A percentile compares a stretch with the other conserved stretches of the same genome.
phyloP scores from a whole-genome alignment of 2,329 filamentous ascomycete genomes.

The Dactylellina cionopaga region DNA sequence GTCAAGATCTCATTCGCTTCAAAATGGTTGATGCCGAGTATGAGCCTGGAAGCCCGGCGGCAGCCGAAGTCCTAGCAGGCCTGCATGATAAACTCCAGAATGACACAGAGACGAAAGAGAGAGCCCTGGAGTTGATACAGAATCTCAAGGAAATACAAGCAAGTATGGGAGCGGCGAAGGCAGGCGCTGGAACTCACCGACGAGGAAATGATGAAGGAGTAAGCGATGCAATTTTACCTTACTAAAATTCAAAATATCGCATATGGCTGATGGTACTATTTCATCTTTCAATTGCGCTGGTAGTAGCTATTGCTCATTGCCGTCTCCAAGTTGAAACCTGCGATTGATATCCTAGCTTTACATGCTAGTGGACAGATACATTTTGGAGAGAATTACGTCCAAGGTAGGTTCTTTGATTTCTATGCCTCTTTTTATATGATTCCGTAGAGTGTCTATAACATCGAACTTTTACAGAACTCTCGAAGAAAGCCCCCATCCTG shows the following conservation, averaged over 20 bases:
- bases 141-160: slow-evolving; percentile 29
- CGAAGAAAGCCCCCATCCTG: slow-evolving; percentile 82
- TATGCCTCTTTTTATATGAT: no score
- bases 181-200: not conserved
- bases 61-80: not conserved
- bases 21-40: slow-evolving; percentile 39
- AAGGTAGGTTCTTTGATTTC: slow-evolving; percentile 64
- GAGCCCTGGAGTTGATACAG: slow-evolving; percentile 19
- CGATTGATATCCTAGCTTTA: slow-evolving; percentile 86
- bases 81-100: slow-evolving; percentile 14
- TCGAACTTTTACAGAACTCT: slow-evolving; percentile 69
- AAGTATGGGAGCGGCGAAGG: slow-evolving; percentile 17
- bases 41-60: slow-evolving; percentile 18
- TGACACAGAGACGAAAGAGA: slow-evolving; percentile 6
- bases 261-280: no score
- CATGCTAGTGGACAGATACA: slow-evolving; percentile 75
- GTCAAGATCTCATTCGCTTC: not conserved
- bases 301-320: slow-evolving; percentile 72
- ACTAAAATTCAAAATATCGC: no score
- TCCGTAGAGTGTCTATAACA: not conserved
- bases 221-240: no score
- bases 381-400: slow-evolving; percentile 96
- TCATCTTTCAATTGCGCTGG: not conserved
- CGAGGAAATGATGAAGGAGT: slow-evolving; percentile 24
- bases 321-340: slow-evolving; percentile 95